phyloP scores from a whole-genome alignment of 208 protist species.

The Leishmania arabica region DNA sequence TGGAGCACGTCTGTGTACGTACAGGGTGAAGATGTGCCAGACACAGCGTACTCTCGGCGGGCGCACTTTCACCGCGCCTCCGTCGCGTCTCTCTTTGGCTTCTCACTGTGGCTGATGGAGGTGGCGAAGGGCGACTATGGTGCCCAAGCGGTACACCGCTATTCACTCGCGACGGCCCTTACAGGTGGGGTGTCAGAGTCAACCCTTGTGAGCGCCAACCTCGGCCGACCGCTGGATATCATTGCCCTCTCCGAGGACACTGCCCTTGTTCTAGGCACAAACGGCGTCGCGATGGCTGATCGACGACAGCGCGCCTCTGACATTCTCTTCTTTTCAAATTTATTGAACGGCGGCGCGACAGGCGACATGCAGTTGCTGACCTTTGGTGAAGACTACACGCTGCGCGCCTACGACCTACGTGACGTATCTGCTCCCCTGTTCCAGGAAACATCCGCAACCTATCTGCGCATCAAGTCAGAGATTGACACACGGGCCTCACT shows the following conservation, averaged over 20 bases:
- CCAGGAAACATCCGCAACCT: conserved; percentile 11
- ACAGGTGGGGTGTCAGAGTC: conserved; percentile 1
- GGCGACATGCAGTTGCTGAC: conserved; percentile 15
- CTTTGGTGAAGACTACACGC: conserved; percentile 25
- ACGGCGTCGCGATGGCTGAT: conserved; percentile 15
- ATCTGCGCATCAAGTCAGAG: conserved; percentile 21
- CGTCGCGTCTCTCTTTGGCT: conserved; percentile 10
- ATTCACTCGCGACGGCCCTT: conserved; percentile 7
- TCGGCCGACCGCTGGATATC: conserved; percentile 18
- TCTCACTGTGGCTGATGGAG: conserved; percentile 18
- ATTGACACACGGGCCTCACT: conserved; percentile 20
- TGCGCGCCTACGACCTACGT: conserved; percentile 30
- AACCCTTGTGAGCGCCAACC: background rate
- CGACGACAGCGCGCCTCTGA: conserved; percentile 2
- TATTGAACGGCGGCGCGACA: conserved; percentile 16
- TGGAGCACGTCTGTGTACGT: conserved; percentile 29
- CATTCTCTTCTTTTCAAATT: background rate
- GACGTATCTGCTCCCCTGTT: conserved; percentile 10
- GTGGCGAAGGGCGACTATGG: background rate
- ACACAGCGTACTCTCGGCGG: background rate
- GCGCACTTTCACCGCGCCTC: conserved; percentile 10
- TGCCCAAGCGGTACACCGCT: conserved; percentile 3
- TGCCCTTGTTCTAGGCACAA: conserved; percentile 18
- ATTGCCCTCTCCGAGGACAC: conserved; percentile 18
- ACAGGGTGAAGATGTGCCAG: background rate